Evolutionary conservation across 768 basidiomycete genomes (phyloP).

Genomic region (Cyclocybe cylindracea): DNA sequence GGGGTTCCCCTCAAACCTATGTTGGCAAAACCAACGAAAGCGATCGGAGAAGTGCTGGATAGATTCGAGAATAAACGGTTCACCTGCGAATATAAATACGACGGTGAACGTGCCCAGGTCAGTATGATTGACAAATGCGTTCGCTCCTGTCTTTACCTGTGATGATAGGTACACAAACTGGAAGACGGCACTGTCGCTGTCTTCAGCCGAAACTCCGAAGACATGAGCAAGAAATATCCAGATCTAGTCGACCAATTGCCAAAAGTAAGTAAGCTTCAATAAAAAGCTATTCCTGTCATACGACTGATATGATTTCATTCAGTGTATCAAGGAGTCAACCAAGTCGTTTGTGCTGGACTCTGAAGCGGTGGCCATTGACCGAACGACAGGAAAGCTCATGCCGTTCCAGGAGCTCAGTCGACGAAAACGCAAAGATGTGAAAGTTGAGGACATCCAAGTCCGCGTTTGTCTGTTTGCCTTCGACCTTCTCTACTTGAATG

Average conservation of each 20-base stretch:
- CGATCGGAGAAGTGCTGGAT: slow-evolving; percentile 96
- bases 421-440: slow-evolving; percentile 97
- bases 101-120: slow-evolving; percentile 95
- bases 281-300: background rate
- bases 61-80: slow-evolving; percentile 94
- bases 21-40: slow-evolving; percentile 99
- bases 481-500: slow-evolving; percentile 94
- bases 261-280: slow-evolving; percentile 46
- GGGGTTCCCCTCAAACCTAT: slow-evolving; percentile 98
- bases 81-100: slow-evolving; percentile 99
- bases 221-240: slow-evolving; percentile 99
- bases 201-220: slow-evolving; percentile 97
- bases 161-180: slow-evolving; percentile 74
- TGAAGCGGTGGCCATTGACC: slow-evolving; percentile 96
- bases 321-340: slow-evolving; percentile 86
- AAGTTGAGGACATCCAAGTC: slow-evolving; percentile 96
- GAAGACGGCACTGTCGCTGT: slow-evolving; percentile 84
- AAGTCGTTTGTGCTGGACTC: slow-evolving; percentile 94
- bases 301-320: slow-evolving; percentile 1
- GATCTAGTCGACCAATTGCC: slow-evolving; percentile 96
- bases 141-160: background rate
- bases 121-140: background rate
- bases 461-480: slow-evolving; percentile 96
- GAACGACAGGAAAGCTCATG: slow-evolving; percentile 79
- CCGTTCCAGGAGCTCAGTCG: slow-evolving; percentile 97